phyloP scores from a whole-genome alignment of 75 land plant species.

The Pinus taeda region DNA sequence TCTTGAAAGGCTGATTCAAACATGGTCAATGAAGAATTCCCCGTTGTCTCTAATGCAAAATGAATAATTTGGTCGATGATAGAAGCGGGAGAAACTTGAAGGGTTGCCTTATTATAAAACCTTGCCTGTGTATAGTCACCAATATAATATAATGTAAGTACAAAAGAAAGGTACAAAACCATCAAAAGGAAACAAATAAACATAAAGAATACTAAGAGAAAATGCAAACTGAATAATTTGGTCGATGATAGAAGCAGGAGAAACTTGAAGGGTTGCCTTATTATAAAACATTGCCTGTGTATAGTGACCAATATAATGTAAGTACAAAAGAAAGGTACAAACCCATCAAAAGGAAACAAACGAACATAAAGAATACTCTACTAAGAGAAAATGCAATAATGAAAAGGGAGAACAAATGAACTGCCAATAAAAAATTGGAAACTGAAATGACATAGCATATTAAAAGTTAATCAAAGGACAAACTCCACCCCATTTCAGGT shows the following conservation, averaged over 20 bases:
- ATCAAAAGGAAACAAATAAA: no score
- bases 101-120: slow-evolving; percentile 47
- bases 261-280: slow-evolving; percentile 30
- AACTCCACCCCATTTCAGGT: no score
- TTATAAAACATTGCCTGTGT: slow-evolving; percentile 57
- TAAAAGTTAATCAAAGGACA: no score
- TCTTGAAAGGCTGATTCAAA: slow-evolving; percentile 59
- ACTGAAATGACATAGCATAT: no score
- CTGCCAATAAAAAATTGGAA: no score
- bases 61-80: slow-evolving; percentile 31
- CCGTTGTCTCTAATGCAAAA: slow-evolving; percentile 32
- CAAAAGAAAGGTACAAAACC: neutral
- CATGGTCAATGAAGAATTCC: slow-evolving; percentile 19
- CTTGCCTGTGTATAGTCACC: slow-evolving; percentile 32
- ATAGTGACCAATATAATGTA: neutral
- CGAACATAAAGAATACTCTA: no score
- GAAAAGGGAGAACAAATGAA: no score
- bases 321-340: neutral
- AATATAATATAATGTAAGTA: neutral
- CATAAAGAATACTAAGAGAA: no score
- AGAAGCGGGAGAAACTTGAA: slow-evolving; percentile 34
- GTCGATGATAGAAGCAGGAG: slow-evolving; percentile 37
- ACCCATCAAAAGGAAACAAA: no score
- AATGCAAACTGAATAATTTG: slow-evolving; percentile 5
- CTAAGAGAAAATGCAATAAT: no score